These are phyloP conservation scores for Parachlorella kessleri DNA, from an alignment of 139 green algal genomes.

Conservation along the genomic window DNA sequence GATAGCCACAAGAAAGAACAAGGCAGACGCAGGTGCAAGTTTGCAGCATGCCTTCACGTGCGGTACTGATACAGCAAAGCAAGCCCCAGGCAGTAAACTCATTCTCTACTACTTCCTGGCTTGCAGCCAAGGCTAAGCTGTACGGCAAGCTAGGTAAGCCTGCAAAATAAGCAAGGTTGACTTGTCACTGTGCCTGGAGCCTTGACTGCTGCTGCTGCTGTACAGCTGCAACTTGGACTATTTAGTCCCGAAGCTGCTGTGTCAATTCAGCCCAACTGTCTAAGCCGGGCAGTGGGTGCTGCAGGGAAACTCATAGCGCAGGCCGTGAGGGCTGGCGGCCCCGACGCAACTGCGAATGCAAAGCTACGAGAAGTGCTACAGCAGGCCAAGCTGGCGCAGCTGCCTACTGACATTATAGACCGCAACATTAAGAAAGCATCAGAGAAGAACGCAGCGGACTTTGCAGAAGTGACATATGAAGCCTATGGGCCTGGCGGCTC, in stretches of 20 bases:
- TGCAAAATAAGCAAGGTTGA: no score
- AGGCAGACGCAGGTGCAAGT: no score
- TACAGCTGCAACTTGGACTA: no score
- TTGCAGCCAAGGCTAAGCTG: slow-evolving; percentile 75
- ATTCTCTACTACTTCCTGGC: no score
- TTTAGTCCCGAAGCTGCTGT: no score
- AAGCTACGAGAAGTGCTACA: slow-evolving; percentile 62
- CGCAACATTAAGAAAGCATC: slow-evolving; percentile 88
- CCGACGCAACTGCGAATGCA: slow-evolving; percentile 74
- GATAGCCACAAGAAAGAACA: slow-evolving; percentile 77
- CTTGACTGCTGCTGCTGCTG: no score
- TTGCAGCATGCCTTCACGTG: no score
- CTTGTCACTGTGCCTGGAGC: no score
- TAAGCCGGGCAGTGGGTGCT: no score
- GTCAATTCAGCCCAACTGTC: no score
- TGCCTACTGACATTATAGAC: slow-evolving; percentile 89
- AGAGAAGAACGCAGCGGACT: slow-evolving; percentile 83
- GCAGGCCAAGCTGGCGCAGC: slow-evolving; percentile 69
- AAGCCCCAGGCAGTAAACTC: no score
- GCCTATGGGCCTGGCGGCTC: slow-evolving; percentile 71
- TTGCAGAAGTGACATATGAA: slow-evolving; percentile 64
- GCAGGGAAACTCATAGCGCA: slow-evolving; percentile 87
- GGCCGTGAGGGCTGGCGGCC: slow-evolving; percentile 73
- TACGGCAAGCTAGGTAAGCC: slow-evolving; percentile 70
- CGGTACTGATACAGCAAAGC: no score